Base-by-base conservation (phyloP, 176 grass and related monocot genomes). In the Eremochloa ophiuroides region DNA sequence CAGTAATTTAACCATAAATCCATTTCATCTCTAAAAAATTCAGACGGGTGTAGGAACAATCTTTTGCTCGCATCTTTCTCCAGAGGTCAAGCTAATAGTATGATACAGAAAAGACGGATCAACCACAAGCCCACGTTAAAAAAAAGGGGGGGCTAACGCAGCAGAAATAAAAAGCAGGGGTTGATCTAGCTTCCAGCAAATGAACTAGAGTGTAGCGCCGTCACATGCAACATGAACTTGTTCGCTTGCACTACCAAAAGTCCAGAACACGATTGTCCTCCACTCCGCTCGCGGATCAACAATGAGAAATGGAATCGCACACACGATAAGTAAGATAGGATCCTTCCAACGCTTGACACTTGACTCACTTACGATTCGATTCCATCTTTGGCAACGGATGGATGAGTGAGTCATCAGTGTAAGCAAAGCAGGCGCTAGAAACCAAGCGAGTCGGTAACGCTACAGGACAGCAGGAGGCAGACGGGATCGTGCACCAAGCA, bases 141-240 rank as follows among this genome's bases (percentile, higher is more conserved):
- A 66, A 56, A 34, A 22, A 60, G 75, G n/a, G n/a, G n/a, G n/a
- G n/a, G n/a, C 9, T 75, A 22, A 55, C 12, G 60, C 40, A 69
- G 71, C 25, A 69, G 18, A 26, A 55, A 33, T 35, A 75, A 69
- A 28, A 84, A 11, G 10, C 55, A 62, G 31, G 18, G 34, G 8
- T 59, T 17, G 77, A 77, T 89, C 65, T 70, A 70, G 62, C 4
- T 33, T 89, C 65, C 82, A 70, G 51, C 10, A n/a, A n/a, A n/a
- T n/a, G n/a, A n/a, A n/a, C n/a, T n/a, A n/a, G n/a, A n/a, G n/a
- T n/a, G n/a, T n/a, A n/a, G n/a, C n/a, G n/a, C 34, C 34, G 5
- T 35, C 34, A 35, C 34, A 35, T 4, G 5, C 34, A 35, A 35
- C 5, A 5, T 35, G 34, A 4, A 35, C 34, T 35, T 35, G 34